Base-by-base conservation (phyloP, 2,329 filamentous ascomycete genomes). In the Fusarium verrucosum region DNA sequence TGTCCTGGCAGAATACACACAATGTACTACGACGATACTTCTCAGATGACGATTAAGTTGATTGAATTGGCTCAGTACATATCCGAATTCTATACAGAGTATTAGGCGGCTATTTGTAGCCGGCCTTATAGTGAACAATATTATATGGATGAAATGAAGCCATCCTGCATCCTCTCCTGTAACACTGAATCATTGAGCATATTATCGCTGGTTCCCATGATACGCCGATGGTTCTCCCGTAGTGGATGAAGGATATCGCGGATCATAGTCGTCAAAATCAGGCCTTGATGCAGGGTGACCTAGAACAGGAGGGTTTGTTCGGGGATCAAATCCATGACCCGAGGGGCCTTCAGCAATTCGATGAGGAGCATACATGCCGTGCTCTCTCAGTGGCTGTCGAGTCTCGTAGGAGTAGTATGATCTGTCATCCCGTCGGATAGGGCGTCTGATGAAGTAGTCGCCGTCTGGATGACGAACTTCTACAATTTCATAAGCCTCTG, bases 391-490 rank as follows among this genome's bases (percentile, higher is more conserved):
- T 7, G 62, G 25, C 10, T 55, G 58, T 3, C 58, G 58, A 10
- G 54, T 44, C 8, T 73, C 70, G 26, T 65, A 59, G n/a, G 71
- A 62, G 43, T 77, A 75, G 38, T 72, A 50, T 20, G 66, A 45
- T 25, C 46, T 47, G 13, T 57, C 65, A 23, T 75, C 75, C 26
- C 73, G 71, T 36, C 71, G 70, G 22, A 80, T 63, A 6, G 81
- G 80, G 25, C 80, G 77, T 35, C 78, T 76, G 50, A 83, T 76
- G 58, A 80, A 79, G 58, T 83, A 84, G 44, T 81, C 76, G 11
- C 82, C 81, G 19, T 78, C 72, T 3, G 78, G 73, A 65, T 81
- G 79, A 13, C 76, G 74, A 9, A 82, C 78, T 35, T 80, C 77
- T 30, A 85, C 76, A 11, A 83, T 73, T 66, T 85, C 82, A 57